Percentiles rank a stretch among this genome's conserved stretches.
Conservation (phyloP, 352 stramenopile species). For the Globisporangium barbulae region DNA sequence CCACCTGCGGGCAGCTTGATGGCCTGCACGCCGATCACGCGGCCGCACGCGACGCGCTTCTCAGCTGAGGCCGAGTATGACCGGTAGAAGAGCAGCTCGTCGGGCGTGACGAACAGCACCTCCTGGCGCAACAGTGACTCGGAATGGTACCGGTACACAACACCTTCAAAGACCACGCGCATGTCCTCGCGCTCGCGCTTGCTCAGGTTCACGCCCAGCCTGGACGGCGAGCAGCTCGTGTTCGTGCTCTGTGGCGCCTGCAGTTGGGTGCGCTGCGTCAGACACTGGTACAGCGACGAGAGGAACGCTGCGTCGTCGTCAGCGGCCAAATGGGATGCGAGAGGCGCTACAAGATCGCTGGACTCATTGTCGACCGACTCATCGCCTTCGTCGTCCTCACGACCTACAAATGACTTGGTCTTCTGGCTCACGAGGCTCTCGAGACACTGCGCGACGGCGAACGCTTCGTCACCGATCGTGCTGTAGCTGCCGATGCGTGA, state of each 20-base stretch:
- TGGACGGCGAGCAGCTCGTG: slow-evolving; percentile 41
- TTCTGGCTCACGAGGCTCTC: slow-evolving; percentile 18
- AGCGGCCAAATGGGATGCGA: not conserved
- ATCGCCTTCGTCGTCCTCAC: not conserved
- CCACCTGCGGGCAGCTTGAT: slow-evolving; percentile 24
- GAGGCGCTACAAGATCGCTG: not conserved
- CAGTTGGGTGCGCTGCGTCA: slow-evolving; percentile 46
- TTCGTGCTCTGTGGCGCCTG: slow-evolving; percentile 38
- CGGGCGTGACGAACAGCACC: slow-evolving; percentile 59
- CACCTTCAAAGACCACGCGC: slow-evolving; percentile 55
- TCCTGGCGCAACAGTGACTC: slow-evolving; percentile 66
- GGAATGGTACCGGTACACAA: slow-evolving; percentile 70
- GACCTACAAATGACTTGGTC: not conserved
- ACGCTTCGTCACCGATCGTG: slow-evolving; percentile 54
- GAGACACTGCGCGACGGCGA: slow-evolving; percentile 37
- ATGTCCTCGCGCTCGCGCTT: slow-evolving; percentile 56
- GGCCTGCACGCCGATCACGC: slow-evolving; percentile 52
- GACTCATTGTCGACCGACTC: not conserved
- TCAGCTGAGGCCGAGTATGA: slow-evolving; percentile 57
- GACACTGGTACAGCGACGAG: slow-evolving; percentile 56
- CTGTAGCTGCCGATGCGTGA: slow-evolving; percentile 75
- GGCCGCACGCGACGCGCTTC: slow-evolving; percentile 38
- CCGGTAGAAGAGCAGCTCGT: slow-evolving; percentile 60
- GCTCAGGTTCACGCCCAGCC: slow-evolving; percentile 64
- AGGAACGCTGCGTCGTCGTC: slow-evolving; percentile 33